These are phyloP conservation scores for Dimargaris xerosporica DNA, from an alignment of 192 early-diverging fungal species.

Conservation along the genomic window DNA sequence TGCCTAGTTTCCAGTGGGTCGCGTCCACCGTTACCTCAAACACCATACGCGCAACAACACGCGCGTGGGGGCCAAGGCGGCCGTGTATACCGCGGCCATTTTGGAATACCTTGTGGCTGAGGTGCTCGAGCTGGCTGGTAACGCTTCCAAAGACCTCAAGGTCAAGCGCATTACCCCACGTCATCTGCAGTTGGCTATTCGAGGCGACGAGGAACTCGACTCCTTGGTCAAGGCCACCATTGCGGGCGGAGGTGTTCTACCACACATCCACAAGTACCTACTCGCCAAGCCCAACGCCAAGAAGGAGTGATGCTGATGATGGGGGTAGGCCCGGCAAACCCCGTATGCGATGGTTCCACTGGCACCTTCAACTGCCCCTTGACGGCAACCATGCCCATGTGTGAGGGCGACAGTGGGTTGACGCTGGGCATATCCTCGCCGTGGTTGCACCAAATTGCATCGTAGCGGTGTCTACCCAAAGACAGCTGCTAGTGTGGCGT, in stretches of 20 bases:
- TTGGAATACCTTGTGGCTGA: conserved; percentile 88
- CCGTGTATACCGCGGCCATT: conserved; percentile 82
- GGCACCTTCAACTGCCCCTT: no score
- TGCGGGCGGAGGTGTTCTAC: conserved; percentile 74
- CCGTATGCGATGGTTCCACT: no score
- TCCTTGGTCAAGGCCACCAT: conserved; percentile 78
- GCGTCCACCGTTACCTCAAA: conserved; percentile 87
- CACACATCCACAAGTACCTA: conserved; percentile 35
- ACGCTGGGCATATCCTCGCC: no score
- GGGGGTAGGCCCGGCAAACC: no score
- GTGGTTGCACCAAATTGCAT: no score
- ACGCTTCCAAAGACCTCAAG: conserved; percentile 80
- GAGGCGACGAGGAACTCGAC: conserved; percentile 85
- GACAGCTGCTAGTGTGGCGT: no score
- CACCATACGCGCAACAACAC: conserved; percentile 60
- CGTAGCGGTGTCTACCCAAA: no score
- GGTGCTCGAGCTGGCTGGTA: conserved; percentile 83
- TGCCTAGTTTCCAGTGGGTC: conserved; percentile 90
- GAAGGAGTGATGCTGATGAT: no score
- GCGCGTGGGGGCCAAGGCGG: conserved; percentile 78
- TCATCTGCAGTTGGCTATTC: conserved; percentile 81
- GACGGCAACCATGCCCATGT: no score
- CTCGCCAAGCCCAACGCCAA: conserved; percentile 19
- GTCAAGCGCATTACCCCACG: conserved; percentile 82
- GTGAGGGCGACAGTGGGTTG: no score